Evolutionary conservation across 1,139 yeast species (phyloP).

Genomic region (Blastobotrys buckinghamii): DNA sequence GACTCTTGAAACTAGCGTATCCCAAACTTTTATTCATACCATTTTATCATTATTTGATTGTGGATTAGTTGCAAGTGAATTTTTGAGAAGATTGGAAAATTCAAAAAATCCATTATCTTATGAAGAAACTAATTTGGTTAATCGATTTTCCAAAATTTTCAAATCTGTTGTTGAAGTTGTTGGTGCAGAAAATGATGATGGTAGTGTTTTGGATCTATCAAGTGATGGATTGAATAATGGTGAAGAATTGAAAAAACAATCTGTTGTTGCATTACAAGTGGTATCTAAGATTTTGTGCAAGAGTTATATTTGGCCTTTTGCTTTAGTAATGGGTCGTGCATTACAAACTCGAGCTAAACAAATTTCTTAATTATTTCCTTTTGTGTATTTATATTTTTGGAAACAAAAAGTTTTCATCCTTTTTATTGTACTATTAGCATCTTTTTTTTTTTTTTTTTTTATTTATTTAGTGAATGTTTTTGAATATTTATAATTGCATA

Average conservation of each 20-base stretch:
- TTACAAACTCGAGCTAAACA: conserved; percentile 23
- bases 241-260: conserved; percentile 16
- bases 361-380: conserved; percentile 11
- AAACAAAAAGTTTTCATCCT: too few relatives aligned
- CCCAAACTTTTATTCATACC: conserved; percentile 36
- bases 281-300: conserved; percentile 25
- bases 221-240: too few relatives aligned
- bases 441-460: too few relatives aligned
- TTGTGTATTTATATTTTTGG: too few relatives aligned
- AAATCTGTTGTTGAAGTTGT: conserved; percentile 28
- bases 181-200: conserved; percentile 19
- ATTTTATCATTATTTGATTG: conserved; percentile 35
- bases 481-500: too few relatives aligned
- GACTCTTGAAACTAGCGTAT: conserved; percentile 31
- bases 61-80: conserved; percentile 35
- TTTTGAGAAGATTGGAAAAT: conserved; percentile 28
- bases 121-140: conserved; percentile 27
- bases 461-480: too few relatives aligned
- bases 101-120: conserved; percentile 22
- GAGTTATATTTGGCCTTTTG: conserved; percentile 31
- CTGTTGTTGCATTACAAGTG: conserved; percentile 23
- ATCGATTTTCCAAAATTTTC: conserved; percentile 28
- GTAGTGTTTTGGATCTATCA: conserved; percentile 7
- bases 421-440: too few relatives aligned
- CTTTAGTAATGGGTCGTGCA: conserved; percentile 30